Evolutionary conservation across 805 yeast genomes (phyloP).

Genomic region (Yueomyces sinensis): DNA sequence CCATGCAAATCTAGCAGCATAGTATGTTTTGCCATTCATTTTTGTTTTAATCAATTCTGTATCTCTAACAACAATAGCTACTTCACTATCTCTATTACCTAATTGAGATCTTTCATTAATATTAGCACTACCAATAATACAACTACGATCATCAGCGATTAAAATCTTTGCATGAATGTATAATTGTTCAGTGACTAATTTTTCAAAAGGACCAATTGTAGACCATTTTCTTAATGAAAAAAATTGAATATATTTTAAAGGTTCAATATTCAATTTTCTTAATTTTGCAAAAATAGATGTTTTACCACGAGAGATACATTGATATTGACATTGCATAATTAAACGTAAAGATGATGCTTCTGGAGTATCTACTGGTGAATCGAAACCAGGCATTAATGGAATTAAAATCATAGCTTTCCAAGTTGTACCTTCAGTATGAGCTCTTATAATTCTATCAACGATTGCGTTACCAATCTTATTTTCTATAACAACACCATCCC

Average conservation of each 20-base stretch:
- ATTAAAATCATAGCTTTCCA: conserved; percentile 91
- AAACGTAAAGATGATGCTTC: conserved; percentile 93
- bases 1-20: conserved; percentile 82
- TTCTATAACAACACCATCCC: conserved; percentile 72
- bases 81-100: conserved; percentile 88
- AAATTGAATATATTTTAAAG: conserved; percentile 84
- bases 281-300: conserved; percentile 78
- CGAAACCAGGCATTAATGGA: conserved; percentile 97
- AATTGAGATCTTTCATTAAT: conserved; percentile 94
- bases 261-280: conserved; percentile 66
- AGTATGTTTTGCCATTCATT: conserved; percentile 74
- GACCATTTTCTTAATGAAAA: conserved; percentile 95
- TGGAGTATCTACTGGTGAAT: conserved; percentile 80
- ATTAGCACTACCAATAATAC: conserved; percentile 94
- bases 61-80: conserved; percentile 82
- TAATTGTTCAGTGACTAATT: conserved; percentile 76
- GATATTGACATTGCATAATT: conserved; percentile 91
- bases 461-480: conserved; percentile 88
- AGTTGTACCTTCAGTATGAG: conserved; percentile 55
- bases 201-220: conserved; percentile 61
- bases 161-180: conserved; percentile 88
- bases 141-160: conserved; percentile 86
- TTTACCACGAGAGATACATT: conserved; percentile 84
- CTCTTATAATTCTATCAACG: conserved; percentile 89
- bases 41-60: conserved; percentile 47